These are phyloP conservation scores for Rhododendron simsii DNA, from an alignment of 148 eudicot species.

Conservation along the genomic window DNA sequence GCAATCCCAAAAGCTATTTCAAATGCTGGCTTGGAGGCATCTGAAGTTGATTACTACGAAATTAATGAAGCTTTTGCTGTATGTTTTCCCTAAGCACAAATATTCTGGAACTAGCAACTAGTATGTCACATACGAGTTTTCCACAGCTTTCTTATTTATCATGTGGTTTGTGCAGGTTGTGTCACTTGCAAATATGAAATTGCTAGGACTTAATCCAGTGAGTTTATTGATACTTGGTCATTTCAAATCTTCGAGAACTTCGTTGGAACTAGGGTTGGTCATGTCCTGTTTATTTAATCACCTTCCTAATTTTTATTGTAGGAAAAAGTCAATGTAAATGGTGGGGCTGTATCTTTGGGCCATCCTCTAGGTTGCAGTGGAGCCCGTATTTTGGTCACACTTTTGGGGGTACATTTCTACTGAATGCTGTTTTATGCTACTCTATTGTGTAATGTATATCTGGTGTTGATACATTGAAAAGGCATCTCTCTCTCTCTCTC, in stretches of 20 bases:
- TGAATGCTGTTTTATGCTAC: background rate
- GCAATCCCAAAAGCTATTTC: constrained; percentile 96
- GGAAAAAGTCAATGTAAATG: constrained; percentile 92
- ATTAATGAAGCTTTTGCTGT: constrained; percentile 97
- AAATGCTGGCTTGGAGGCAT: constrained; percentile 78
- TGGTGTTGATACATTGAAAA: background rate
- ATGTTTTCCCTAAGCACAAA: constrained; percentile 22
- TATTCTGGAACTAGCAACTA: background rate
- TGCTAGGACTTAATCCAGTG: constrained; percentile 70
- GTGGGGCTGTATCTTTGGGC: constrained; percentile 97
- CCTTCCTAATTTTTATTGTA: constrained; percentile 21
- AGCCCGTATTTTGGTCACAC: constrained; percentile 92
- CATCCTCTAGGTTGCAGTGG: constrained; percentile 99
- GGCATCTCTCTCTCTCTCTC: background rate
- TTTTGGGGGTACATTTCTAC: constrained; percentile 67
- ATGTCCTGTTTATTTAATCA: background rate
- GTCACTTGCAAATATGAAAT: constrained; percentile 80
- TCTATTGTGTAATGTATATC: background rate
- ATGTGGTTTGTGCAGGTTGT: constrained; percentile 59
- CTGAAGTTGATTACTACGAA: constrained; percentile 86
- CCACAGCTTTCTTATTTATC: background rate
- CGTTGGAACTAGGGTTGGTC: background rate
- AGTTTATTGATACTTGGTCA: constrained; percentile 28
- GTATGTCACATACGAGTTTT: background rate
- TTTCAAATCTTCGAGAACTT: background rate